A percentile compares a stretch with the other conserved stretches of the same genome.
phyloP scores from a whole-genome alignment of 2,329 filamentous ascomycete genomes.

The Polychaeton citri region DNA sequence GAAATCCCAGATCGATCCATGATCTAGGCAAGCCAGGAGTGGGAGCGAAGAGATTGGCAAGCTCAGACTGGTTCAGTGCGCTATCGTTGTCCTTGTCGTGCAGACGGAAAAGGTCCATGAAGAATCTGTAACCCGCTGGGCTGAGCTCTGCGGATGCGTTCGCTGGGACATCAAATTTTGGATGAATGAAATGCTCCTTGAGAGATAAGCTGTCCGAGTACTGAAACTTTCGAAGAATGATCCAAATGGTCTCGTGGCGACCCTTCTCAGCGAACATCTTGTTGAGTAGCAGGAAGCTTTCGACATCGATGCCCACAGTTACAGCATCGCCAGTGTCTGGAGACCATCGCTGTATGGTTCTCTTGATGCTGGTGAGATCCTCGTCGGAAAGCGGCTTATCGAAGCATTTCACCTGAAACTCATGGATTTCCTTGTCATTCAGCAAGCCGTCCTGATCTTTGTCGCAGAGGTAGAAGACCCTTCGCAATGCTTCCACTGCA shows the following conservation, averaged over 20 bases:
- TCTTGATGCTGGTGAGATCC: conserved; percentile 83
- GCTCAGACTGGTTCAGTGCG: conserved; percentile 72
- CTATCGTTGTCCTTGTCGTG: conserved; percentile 98
- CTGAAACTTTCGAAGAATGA: conserved; percentile 85
- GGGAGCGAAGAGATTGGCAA: conserved; percentile 78
- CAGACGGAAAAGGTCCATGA: conserved; percentile 86
- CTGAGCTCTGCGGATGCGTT: conserved; percentile 88
- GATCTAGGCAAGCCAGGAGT: conserved; percentile 78
- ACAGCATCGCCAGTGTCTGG: conserved; percentile 22
- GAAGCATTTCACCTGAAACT: conserved; percentile 86
- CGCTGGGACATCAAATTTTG: conserved; percentile 86
- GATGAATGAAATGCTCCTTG: conserved; percentile 80
- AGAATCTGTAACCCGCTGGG: conserved; percentile 89
- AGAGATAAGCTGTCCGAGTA: conserved; percentile 92
- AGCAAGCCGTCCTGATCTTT: conserved; percentile 90
- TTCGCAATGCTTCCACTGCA: conserved; percentile 70
- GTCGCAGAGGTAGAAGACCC: conserved; percentile 92
- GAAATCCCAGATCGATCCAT: conserved; percentile 82
- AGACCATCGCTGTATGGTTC: conserved; percentile 54
- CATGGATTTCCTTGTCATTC: conserved; percentile 78
- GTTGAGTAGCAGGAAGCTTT: conserved; percentile 79
- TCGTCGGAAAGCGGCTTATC: conserved; percentile 69
- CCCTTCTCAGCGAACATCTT: conserved; percentile 96
- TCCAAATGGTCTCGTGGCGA: conserved; percentile 96
- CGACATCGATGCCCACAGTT: conserved; percentile 62